Evolutionary conservation across 345 rosid species (phyloP).

Genomic region (Sapria himalayana): DNA sequence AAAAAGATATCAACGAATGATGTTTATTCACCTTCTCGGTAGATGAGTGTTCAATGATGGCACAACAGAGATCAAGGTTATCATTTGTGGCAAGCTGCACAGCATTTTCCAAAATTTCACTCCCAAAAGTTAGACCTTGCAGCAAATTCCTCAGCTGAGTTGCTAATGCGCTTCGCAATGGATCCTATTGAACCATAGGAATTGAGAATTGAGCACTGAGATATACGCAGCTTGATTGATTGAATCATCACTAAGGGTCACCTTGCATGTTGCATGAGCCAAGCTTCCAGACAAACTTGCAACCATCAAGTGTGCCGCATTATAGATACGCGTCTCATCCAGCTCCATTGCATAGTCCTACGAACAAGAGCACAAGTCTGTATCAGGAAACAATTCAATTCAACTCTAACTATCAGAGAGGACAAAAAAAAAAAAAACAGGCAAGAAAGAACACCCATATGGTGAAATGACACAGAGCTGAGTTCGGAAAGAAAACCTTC

Average conservation of each 20-base stretch:
- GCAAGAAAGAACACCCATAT: neutral
- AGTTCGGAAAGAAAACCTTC: conserved; percentile 35
- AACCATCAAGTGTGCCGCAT: conserved; percentile 96
- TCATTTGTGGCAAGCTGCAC: conserved; percentile 94
- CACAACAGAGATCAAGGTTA: conserved; percentile 99
- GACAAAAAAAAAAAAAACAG: conserved; percentile 4
- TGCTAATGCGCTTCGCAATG: conserved; percentile 72
- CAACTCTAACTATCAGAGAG: neutral
- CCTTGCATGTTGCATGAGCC: conserved; percentile 99
- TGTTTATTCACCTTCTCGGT: conserved; percentile 54
- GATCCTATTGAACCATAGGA: conserved; percentile 40
- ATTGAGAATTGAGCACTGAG: no score
- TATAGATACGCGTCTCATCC: conserved; percentile 74
- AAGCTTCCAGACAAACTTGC: conserved; percentile 98
- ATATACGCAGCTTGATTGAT: no score
- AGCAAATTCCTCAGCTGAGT: conserved; percentile 59
- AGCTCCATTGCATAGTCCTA: conserved; percentile 89
- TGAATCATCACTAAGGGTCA: no score
- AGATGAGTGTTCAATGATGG: conserved; percentile 89
- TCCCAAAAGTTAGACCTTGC: conserved; percentile 41
- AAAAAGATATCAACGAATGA: neutral
- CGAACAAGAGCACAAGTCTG: no score
- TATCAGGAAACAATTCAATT: no score
- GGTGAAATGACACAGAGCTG: no score
- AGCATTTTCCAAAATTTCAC: conserved; percentile 68